Percentiles rank a stretch among this genome's conserved stretches.
phyloP scores from a whole-genome alignment of 1,284 basidiomycete genomes.

The Nidula niveotomentosa region DNA sequence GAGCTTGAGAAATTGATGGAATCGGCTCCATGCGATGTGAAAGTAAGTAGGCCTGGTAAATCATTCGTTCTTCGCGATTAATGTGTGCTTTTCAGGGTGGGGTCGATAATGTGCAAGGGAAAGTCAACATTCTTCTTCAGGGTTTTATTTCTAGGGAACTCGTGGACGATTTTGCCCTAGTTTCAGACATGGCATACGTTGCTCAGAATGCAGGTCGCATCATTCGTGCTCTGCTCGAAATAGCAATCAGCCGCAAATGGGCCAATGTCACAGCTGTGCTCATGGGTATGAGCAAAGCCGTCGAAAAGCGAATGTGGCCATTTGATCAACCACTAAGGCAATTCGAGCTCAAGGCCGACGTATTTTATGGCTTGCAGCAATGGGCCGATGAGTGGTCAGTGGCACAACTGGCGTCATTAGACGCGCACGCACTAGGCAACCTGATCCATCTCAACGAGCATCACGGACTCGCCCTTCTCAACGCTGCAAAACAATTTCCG shows the following conservation, averaged over 20 bases:
- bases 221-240: slow-evolving; percentile 91
- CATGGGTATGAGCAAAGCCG: slow-evolving; percentile 91
- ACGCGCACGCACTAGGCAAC: slow-evolving; percentile 76
- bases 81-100: slow-evolving; percentile 52
- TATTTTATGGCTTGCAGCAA: slow-evolving; percentile 77
- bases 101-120: slow-evolving; percentile 75
- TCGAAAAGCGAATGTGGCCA: slow-evolving; percentile 94
- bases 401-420: slow-evolving; percentile 75
- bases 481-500: slow-evolving; percentile 88
- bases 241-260: slow-evolving; percentile 92
- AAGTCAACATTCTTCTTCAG: slow-evolving; percentile 97
- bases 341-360: slow-evolving; percentile 75
- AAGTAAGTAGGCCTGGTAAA: slow-evolving; percentile 37
- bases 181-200: slow-evolving; percentile 94
- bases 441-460: slow-evolving; percentile 87
- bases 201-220: slow-evolving; percentile 96
- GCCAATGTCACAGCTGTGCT: slow-evolving; percentile 81
- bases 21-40: slow-evolving; percentile 78
- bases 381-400: slow-evolving; percentile 88
- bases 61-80: neutral
- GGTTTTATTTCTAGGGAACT: slow-evolving; percentile 81
- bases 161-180: slow-evolving; percentile 94
- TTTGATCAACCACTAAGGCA: slow-evolving; percentile 93
- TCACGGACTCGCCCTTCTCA: slow-evolving; percentile 80
- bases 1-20: slow-evolving; percentile 81